Conservation (phyloP, 2,329 filamentous ascomycete species). For the Tolypocladium tundrense region DNA sequence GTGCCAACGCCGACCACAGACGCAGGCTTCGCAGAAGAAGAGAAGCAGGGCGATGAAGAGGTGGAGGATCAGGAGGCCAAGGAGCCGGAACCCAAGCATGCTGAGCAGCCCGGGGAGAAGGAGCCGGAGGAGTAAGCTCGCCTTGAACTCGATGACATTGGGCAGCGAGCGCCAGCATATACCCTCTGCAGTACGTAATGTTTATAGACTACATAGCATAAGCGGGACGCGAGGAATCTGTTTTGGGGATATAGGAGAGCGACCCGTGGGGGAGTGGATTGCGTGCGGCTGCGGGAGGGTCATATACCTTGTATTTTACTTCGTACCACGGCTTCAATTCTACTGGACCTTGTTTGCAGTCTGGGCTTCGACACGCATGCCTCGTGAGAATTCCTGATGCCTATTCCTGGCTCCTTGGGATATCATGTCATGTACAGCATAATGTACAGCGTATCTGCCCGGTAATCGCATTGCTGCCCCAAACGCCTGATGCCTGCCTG, state of each 20-base stretch:
- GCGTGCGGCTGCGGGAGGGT: background rate
- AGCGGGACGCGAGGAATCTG: slow-evolving; percentile 2
- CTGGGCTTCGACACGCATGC: background rate
- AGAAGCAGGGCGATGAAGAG: slow-evolving; percentile 2
- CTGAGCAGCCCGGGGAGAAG: slow-evolving; percentile 7
- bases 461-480: background rate
- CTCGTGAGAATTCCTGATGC: background rate
- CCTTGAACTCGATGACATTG: slow-evolving; percentile 10
- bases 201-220: slow-evolving; percentile 18
- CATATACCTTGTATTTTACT: background rate
- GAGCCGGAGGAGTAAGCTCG: slow-evolving; percentile 3
- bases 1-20: slow-evolving; percentile 4
- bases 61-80: slow-evolving; percentile 7
- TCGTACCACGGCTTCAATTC: background rate
- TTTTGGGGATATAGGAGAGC: background rate
- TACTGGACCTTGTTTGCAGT: background rate
- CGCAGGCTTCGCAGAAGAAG: slow-evolving; percentile 4
- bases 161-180: slow-evolving; percentile 9
- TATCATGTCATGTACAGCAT: background rate
- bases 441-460: background rate
- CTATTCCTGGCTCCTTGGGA: background rate
- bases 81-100: slow-evolving; percentile 1
- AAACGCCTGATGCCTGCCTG: background rate
- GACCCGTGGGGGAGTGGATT: background rate
- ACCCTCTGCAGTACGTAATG: slow-evolving; percentile 24